Conservation (phyloP, 345 rosid genomes). For the rapeseed (Brassica napus) region DNA sequence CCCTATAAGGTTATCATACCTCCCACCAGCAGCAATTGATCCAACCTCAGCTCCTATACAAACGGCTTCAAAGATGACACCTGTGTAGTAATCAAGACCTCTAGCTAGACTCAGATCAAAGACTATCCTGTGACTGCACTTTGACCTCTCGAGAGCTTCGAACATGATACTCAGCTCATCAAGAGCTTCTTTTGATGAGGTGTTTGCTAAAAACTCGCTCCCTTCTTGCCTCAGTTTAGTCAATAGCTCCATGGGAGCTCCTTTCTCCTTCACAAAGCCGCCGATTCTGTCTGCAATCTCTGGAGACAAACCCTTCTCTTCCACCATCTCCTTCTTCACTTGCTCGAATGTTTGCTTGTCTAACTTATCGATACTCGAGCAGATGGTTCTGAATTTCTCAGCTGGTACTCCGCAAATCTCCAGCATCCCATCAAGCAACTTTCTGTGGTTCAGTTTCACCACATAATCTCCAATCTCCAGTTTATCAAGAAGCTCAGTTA, state of each 20-base stretch:
- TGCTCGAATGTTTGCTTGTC: slow-evolving; percentile 89
- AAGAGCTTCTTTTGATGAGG: slow-evolving; percentile 64
- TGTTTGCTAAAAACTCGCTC: slow-evolving; percentile 58
- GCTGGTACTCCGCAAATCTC: slow-evolving; percentile 95
- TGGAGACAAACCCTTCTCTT: slow-evolving; percentile 74
- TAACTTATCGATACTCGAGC: slow-evolving; percentile 91
- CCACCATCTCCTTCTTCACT: slow-evolving; percentile 91
- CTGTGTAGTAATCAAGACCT: slow-evolving; percentile 98
- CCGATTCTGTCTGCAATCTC: slow-evolving; percentile 84
- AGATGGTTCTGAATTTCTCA: slow-evolving; percentile 87
- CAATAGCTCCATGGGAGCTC: slow-evolving; percentile 62
- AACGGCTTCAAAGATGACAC: slow-evolving; percentile 90
- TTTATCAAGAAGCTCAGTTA: slow-evolving; percentile 80
- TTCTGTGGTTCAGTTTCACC: slow-evolving; percentile 93
- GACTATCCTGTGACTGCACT: slow-evolving; percentile 71
- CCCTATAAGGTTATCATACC: slow-evolving; percentile 89
- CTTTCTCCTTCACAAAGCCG: slow-evolving; percentile 74
- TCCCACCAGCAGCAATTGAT: slow-evolving; percentile 91
- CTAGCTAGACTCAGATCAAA: slow-evolving; percentile 98
- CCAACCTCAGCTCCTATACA: slow-evolving; percentile 92
- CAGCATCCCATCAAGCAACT: slow-evolving; percentile 91
- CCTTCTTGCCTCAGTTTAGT: slow-evolving; percentile 61
- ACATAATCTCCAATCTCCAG: slow-evolving; percentile 83
- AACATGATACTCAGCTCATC: slow-evolving; percentile 75
- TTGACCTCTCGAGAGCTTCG: slow-evolving; percentile 77